Percentiles rank a stretch among this genome's conserved stretches.
Evolutionary conservation across 2,329 filamentous ascomycete species (phyloP).

Genomic region (Didymella pomorum): DNA sequence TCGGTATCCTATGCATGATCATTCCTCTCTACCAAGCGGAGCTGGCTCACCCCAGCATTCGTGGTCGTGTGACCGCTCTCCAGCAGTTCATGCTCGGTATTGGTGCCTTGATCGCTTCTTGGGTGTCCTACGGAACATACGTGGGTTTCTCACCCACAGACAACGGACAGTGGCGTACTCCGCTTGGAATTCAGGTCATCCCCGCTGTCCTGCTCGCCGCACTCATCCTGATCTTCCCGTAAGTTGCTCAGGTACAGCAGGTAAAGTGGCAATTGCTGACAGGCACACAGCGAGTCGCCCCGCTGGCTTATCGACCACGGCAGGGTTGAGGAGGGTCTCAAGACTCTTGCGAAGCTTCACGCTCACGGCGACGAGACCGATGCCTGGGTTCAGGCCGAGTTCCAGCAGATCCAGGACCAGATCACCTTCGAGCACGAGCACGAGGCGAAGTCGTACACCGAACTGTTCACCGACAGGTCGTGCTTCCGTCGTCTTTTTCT

Average conservation of each 20-base stretch:
- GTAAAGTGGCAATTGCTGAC: no score
- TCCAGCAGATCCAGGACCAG: slow-evolving; percentile 71
- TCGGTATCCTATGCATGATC: slow-evolving; percentile 70
- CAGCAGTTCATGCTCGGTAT: slow-evolving; percentile 87
- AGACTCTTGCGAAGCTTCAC: slow-evolving; percentile 74
- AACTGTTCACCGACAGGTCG: slow-evolving; percentile 71
- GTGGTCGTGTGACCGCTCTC: slow-evolving; percentile 75
- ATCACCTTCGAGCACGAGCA: slow-evolving; percentile 73
- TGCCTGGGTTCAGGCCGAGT: slow-evolving; percentile 76
- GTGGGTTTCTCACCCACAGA: slow-evolving; percentile 58
- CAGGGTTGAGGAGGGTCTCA: slow-evolving; percentile 69
- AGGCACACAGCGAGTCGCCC: slow-evolving; percentile 38
- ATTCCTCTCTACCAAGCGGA: slow-evolving; percentile 80
- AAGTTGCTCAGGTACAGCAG: slow-evolving; percentile 44
- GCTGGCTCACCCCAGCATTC: slow-evolving; percentile 78
- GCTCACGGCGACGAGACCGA: slow-evolving; percentile 71
- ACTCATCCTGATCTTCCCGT: slow-evolving; percentile 76
- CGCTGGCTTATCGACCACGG: slow-evolving; percentile 79
- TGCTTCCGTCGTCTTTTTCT: slow-evolving; percentile 77
- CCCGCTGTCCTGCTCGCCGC: slow-evolving; percentile 70
- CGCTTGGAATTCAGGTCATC: slow-evolving; percentile 74
- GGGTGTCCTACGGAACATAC: slow-evolving; percentile 73
- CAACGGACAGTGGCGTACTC: slow-evolving; percentile 67
- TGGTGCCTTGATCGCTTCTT: slow-evolving; percentile 74
- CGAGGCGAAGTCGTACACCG: slow-evolving; percentile 73